Conservation (phyloP, 2,329 filamentous ascomycete species). For the Trichoderma breve region DNA sequence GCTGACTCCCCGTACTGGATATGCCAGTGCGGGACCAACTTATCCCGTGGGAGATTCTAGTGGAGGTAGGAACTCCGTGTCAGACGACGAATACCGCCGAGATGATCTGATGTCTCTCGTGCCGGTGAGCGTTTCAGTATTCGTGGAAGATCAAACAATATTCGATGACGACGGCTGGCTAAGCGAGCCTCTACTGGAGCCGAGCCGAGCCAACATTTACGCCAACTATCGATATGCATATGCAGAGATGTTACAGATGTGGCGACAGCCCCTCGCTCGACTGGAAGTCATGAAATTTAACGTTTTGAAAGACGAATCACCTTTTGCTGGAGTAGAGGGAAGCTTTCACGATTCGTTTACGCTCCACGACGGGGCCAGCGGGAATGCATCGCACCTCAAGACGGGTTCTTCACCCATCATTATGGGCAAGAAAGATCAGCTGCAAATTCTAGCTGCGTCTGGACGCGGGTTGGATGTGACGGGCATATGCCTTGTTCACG, state of each 20-base stretch:
- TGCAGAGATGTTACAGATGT: slow-evolving; percentile 67
- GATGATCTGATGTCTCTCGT: slow-evolving; percentile 49
- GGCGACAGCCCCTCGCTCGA: slow-evolving; percentile 60
- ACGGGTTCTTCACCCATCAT: slow-evolving; percentile 50
- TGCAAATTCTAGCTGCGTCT: slow-evolving; percentile 49
- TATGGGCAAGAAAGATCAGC: slow-evolving; percentile 56
- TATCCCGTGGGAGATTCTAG: slow-evolving; percentile 47
- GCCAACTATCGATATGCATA: slow-evolving; percentile 64
- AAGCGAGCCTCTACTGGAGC: slow-evolving; percentile 56
- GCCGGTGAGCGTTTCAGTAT: slow-evolving; percentile 51
- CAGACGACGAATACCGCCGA: slow-evolving; percentile 51
- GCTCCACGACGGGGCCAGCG: slow-evolving; percentile 40
- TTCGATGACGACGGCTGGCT: slow-evolving; percentile 70
- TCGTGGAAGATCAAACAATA: slow-evolving; percentile 59
- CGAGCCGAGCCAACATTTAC: slow-evolving; percentile 48
- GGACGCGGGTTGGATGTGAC: slow-evolving; percentile 61
- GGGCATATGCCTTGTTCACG: slow-evolving; percentile 61
- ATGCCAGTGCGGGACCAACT: slow-evolving; percentile 51
- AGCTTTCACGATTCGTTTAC: slow-evolving; percentile 39
- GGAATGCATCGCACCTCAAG: slow-evolving; percentile 36
- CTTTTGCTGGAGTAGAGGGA: slow-evolving; percentile 30
- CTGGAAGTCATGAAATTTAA: slow-evolving; percentile 71
- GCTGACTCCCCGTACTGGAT: slow-evolving; percentile 47
- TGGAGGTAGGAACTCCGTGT: slow-evolving; percentile 50
- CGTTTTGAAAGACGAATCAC: slow-evolving; percentile 51